Conservation (phyloP, 768 basidiomycete genomes). For the Suillus americanus region DNA sequence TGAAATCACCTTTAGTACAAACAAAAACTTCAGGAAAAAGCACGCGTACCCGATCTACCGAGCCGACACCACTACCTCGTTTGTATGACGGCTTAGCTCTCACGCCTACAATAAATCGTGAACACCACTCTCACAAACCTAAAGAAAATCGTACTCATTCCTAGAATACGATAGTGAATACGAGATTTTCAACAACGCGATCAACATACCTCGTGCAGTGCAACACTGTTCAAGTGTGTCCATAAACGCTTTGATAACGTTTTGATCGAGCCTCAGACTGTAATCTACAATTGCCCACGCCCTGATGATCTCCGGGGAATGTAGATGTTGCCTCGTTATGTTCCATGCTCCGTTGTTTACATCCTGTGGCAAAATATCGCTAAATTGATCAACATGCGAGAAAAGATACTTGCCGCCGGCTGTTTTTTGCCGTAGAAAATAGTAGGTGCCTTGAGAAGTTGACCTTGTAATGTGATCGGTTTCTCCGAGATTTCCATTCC, state of each 20-base stretch:
- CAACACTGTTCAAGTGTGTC: slow-evolving; percentile 28
- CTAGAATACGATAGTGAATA: slow-evolving; percentile 10
- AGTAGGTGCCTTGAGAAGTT: slow-evolving; percentile 33
- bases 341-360: slow-evolving; percentile 39
- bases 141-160: slow-evolving; percentile 23
- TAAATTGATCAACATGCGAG: not conserved
- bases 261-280: slow-evolving; percentile 10
- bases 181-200: not conserved
- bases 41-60: not conserved
- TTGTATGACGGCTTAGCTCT: slow-evolving; percentile 8
- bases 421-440: slow-evolving; percentile 29
- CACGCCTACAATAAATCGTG: not conserved
- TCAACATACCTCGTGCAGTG: slow-evolving; percentile 26
- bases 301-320: slow-evolving; percentile 22
- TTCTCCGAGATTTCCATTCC: slow-evolving; percentile 35
- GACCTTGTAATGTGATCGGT: slow-evolving; percentile 36
- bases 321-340: slow-evolving; percentile 29
- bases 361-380: slow-evolving; percentile 15
- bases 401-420: not conserved
- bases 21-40: not conserved
- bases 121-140: not conserved
- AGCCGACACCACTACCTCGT: slow-evolving; percentile 5
- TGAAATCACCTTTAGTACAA: slow-evolving; percentile 11
- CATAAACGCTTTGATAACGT: slow-evolving; percentile 18
- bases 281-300: slow-evolving; percentile 41